Evolutionary conservation across 140 eudicot genomes (phyloP).

Genomic region (Ambrosia hybrid): DNA sequence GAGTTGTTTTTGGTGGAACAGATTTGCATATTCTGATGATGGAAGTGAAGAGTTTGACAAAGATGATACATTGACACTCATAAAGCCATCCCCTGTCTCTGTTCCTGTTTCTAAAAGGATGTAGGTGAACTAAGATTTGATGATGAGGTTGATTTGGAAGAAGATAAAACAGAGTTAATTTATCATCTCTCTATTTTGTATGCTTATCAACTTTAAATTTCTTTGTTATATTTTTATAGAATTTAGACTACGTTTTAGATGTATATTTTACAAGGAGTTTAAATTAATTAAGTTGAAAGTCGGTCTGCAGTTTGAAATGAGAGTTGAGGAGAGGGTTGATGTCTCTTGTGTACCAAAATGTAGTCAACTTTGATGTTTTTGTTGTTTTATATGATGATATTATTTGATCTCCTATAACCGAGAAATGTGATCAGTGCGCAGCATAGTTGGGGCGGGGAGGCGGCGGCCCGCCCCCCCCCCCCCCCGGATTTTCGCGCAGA

Average conservation of each 20-base stretch:
- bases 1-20: slow-evolving; percentile 26
- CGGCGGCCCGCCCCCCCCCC: too few species aligned
- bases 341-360: not conserved
- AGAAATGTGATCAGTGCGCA: not conserved
- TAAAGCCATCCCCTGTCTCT: slow-evolving; percentile 67
- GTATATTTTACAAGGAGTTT: slow-evolving; percentile 29
- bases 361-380: not conserved
- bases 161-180: slow-evolving; percentile 75
- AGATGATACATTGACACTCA: slow-evolving; percentile 76
- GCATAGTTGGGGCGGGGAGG: too few species aligned
- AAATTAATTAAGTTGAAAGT: not conserved
- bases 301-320: not conserved
- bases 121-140: slow-evolving; percentile 38
- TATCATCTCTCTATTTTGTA: slow-evolving; percentile 20
- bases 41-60: slow-evolving; percentile 88
- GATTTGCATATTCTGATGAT: slow-evolving; percentile 79
- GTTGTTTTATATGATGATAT: not conserved
- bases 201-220: slow-evolving; percentile 21
- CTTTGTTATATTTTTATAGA: slow-evolving; percentile 30
- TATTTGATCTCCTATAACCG: not conserved
- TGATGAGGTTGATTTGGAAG: slow-evolving; percentile 59
- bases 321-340: not conserved
- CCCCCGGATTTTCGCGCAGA: too few species aligned
- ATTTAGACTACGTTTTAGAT: slow-evolving; percentile 31
- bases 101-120: slow-evolving; percentile 55